phyloP scores from a whole-genome alignment of 2,329 filamentous ascomycete genomes.

The Diaporthe nobilis region DNA sequence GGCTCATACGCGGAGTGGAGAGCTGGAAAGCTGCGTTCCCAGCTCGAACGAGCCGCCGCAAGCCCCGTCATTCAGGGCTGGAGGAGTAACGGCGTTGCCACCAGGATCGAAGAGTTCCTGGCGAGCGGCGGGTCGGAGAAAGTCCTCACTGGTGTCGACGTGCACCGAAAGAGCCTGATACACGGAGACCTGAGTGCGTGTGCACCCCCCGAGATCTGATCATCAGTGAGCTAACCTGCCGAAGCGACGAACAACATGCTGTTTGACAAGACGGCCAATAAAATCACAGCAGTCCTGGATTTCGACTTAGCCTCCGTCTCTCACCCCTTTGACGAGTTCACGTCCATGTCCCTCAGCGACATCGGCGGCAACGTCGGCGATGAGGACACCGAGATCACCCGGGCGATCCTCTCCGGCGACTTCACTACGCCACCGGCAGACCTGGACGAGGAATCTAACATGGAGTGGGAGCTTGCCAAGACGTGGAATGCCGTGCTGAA shows the following conservation, averaged over 20 bases:
- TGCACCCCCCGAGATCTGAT: background rate
- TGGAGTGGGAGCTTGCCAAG: background rate
- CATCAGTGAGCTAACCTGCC: background rate
- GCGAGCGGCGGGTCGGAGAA: slow-evolving; percentile 26
- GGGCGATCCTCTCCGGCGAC: slow-evolving; percentile 3
- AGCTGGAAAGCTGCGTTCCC: slow-evolving; percentile 35
- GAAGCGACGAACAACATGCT: slow-evolving; percentile 49
- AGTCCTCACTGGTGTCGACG: slow-evolving; percentile 42
- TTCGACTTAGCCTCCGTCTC: slow-evolving; percentile 48
- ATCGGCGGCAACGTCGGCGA: slow-evolving; percentile 44
- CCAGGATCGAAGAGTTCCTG: slow-evolving; percentile 43
- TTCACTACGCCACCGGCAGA: background rate
- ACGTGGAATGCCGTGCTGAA: background rate
- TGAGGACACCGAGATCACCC: background rate
- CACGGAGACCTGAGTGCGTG: slow-evolving; percentile 49
- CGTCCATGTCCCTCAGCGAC: slow-evolving; percentile 44
- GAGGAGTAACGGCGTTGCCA: slow-evolving; percentile 39
- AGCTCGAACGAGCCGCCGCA: slow-evolving; percentile 37
- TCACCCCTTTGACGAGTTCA: slow-evolving; percentile 47
- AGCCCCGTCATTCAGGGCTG: slow-evolving; percentile 45
- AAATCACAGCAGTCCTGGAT: slow-evolving; percentile 48
- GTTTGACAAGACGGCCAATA: slow-evolving; percentile 43
- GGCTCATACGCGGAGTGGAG: slow-evolving; percentile 42
- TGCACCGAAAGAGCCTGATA: slow-evolving; percentile 40
- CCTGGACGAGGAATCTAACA: background rate